Evolutionary conservation across 768 basidiomycete species (phyloP), one percentile per base, ranked within the genome.

Genomic region (Panaeolus cyanescens): DNA sequence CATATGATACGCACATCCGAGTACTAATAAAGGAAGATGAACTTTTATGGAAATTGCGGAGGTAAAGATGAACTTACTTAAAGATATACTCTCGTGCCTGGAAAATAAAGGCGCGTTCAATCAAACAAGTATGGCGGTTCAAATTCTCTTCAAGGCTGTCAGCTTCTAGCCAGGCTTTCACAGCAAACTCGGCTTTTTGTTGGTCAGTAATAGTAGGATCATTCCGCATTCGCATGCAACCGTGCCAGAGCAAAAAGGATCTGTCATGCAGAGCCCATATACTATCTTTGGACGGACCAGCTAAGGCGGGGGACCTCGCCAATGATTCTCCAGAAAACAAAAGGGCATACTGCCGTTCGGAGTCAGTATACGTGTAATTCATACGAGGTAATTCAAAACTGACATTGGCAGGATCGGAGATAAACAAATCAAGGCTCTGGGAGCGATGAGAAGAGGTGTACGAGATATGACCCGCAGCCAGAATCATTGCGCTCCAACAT

Each of bases 191-290:
- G 13, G 84, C 82, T 68, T 85, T 86, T 33, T 85, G 82, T 3
- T 72, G 67, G 50, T 87, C 83, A 30, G 77, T 71, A 30, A 77
- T 75, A 12, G 62, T 62, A 12, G 60, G 61, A 37, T 79, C 68
- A 56, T 80, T 79, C 15, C 85, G 84, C 79, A 88, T 85, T 55
- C 83, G 84, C 58, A 88, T 76, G 67, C 91, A 93, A 20, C 82
- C 82, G 70, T 89, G 85, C 90, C 91, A 93, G 33, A 92, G 75
- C 20, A 92, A 74, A 75, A 88, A 86, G 6, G 83, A 79, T 50
- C 89, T 85, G 66, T 88, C 84, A 68, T 88, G 84, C 56, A 92
- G 75, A n/a, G 88, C 89, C 90, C 88, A 92, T 20, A 92, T 77
- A 5, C 87, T 87, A 58, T 90, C 84, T 70, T 89, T 91, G 8